These are phyloP conservation scores for Chrysoporthe cubensis DNA, from an alignment of 2,329 filamentous ascomycete genomes.

Conservation along the genomic window DNA sequence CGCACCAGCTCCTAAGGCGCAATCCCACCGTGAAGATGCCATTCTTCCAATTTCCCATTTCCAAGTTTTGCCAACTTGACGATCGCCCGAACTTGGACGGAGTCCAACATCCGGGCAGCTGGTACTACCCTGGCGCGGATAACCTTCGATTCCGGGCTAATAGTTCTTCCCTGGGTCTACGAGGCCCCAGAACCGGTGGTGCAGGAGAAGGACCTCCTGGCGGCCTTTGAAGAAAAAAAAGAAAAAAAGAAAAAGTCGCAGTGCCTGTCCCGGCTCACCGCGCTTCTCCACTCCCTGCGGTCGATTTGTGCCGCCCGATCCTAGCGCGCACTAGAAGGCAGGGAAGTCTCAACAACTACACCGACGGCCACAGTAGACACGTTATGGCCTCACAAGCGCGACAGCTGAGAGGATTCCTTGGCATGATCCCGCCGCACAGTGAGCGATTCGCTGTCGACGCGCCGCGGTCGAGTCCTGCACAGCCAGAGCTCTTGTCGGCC, in stretches of 20 bases:
- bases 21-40: conserved; percentile 24
- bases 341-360: neutral
- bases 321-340: neutral
- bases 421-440: too few relatives aligned
- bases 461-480: neutral
- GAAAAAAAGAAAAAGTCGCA: neutral
- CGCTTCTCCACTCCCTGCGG: neutral
- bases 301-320: neutral
- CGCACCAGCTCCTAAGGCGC: neutral
- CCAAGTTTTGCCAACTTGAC: conserved; percentile 24
- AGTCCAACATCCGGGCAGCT: conserved; percentile 10
- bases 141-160: neutral
- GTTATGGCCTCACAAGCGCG: neutral
- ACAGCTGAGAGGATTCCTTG: neutral
- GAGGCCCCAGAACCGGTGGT: neutral
- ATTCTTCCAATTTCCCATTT: conserved; percentile 30
- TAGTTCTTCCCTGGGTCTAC: neutral
- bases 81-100: conserved; percentile 20
- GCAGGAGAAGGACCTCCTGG: too few relatives aligned
- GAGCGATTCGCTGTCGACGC: too few relatives aligned
- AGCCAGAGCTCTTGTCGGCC: conserved; percentile 5
- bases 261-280: neutral
- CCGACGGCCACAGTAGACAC: neutral
- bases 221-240: neutral
- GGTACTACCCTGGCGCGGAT: neutral